Conservation (phyloP, 164 flowering plant genomes). For the Amborella trichopoda region DNA sequence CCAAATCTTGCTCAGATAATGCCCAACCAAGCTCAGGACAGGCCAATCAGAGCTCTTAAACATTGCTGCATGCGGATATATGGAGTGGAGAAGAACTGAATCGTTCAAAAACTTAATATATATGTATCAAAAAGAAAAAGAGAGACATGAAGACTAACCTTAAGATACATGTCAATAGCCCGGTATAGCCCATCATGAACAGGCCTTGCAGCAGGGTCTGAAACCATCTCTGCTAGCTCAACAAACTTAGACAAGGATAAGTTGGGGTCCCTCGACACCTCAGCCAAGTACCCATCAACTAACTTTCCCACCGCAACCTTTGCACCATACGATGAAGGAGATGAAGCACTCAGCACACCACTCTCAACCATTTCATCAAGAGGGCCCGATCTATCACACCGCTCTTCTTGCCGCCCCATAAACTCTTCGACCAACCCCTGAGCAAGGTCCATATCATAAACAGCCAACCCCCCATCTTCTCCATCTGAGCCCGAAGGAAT, state of each 20-base stretch:
- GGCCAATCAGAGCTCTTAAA: too few relatives aligned
- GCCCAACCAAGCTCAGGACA: too few relatives aligned
- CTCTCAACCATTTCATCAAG: neutral
- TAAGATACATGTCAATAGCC: conserved; percentile 82
- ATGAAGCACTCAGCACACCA: conserved; percentile 5
- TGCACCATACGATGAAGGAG: conserved; percentile 58
- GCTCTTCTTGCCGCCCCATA: conserved; percentile 38
- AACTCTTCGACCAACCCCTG: conserved; percentile 60
- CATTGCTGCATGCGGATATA: too few relatives aligned
- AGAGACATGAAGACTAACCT: conserved; percentile 28
- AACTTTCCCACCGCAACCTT: conserved; percentile 82
- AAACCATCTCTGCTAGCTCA: conserved; percentile 54
- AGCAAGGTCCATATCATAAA: conserved; percentile 59
- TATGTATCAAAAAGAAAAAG: too few relatives aligned
- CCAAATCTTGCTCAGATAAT: too few relatives aligned
- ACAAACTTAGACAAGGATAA: conserved; percentile 51
- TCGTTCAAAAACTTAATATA: too few relatives aligned
- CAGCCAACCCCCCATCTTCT: conserved; percentile 19
- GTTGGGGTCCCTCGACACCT: conserved; percentile 71
- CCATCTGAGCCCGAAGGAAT: conserved; percentile 26
- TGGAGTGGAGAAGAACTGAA: too few relatives aligned
- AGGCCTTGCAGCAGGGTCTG: conserved; percentile 45
- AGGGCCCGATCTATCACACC: conserved; percentile 6
- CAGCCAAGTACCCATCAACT: conserved; percentile 77
- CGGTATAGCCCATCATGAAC: conserved; percentile 79